Conservation (phyloP, 2,329 filamentous ascomycete genomes). For the Fusarium fujikuroi region DNA sequence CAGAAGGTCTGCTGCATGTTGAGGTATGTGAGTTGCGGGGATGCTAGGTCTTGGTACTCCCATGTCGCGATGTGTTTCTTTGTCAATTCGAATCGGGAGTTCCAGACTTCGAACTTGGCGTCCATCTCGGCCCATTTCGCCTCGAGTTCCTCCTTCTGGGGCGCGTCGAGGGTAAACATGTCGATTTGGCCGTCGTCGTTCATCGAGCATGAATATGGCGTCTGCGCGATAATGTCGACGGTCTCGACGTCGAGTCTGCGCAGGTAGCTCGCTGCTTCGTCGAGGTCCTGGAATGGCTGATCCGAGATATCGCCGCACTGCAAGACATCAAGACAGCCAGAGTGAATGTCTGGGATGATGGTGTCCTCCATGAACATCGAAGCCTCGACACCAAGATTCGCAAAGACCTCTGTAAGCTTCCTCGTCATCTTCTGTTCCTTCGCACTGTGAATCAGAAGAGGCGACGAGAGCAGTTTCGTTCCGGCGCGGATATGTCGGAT, state of each 20-base stretch:
- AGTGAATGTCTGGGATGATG: constrained; percentile 5
- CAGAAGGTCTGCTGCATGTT: constrained; percentile 25
- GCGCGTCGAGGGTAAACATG: neutral
- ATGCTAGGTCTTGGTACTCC: neutral
- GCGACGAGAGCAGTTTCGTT: constrained; percentile 18
- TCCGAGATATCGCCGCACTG: neutral
- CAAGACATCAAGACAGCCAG: neutral
- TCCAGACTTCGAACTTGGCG: constrained; percentile 3
- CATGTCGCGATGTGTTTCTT: constrained; percentile 2
- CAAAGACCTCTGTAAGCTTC: constrained; percentile 39
- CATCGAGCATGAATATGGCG: neutral
- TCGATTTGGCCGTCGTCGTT: neutral
- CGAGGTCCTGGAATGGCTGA: constrained; percentile 25
- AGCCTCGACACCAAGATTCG: constrained; percentile 25
- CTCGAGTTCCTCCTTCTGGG: neutral
- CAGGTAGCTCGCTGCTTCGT: constrained; percentile 24
- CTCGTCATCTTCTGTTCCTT: constrained; percentile 7
- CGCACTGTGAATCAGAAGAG: neutral
- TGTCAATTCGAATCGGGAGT: constrained; percentile 21
- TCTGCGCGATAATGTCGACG: neutral
- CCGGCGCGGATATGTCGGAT: constrained; percentile 37
- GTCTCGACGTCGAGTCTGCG: constrained; percentile 21
- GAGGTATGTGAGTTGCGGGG: constrained; percentile 7
- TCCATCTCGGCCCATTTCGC: neutral
- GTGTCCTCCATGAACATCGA: constrained; percentile 36